phyloP scores from a whole-genome alignment of 2,329 filamentous ascomycete species.

The Reticulascus tulasneorum region DNA sequence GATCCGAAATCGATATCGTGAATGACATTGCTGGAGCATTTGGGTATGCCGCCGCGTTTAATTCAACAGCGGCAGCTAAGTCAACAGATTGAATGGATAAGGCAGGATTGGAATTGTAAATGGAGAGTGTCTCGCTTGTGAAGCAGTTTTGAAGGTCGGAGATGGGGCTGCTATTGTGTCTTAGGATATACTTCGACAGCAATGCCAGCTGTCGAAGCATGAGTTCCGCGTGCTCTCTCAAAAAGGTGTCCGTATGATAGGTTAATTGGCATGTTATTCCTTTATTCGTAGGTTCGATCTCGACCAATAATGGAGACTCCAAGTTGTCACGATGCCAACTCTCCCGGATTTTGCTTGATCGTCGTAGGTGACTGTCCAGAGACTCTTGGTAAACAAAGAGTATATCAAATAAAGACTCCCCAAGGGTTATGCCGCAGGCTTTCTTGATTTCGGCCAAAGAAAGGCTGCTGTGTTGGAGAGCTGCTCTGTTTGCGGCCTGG shows the following conservation, averaged over 20 bases:
- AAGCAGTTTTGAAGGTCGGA: constrained; percentile 22
- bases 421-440: constrained; percentile 48
- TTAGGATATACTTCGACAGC: constrained; percentile 32
- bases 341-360: constrained; percentile 41
- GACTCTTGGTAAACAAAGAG: constrained; percentile 85
- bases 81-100: constrained; percentile 32
- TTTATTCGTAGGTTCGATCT: constrained; percentile 61
- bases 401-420: constrained; percentile 66
- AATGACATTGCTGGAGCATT: constrained; percentile 62
- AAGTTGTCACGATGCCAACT: constrained; percentile 63
- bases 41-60: constrained; percentile 42
- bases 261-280: constrained; percentile 42
- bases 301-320: constrained; percentile 72
- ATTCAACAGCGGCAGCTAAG: constrained; percentile 52
- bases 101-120: constrained; percentile 41
- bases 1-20: constrained; percentile 39
- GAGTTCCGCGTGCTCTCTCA: constrained; percentile 48
- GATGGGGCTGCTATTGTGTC: not conserved
- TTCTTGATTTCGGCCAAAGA: constrained; percentile 68
- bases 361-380: constrained; percentile 32
- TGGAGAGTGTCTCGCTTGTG: constrained; percentile 36
- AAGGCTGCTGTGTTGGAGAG: constrained; percentile 60
- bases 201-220: constrained; percentile 60
- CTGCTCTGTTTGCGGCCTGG: constrained; percentile 61
- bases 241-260: constrained; percentile 44